These are phyloP conservation scores for Crucibulum laeve DNA, from an alignment of 768 basidiomycete species.

Conservation along the genomic window DNA sequence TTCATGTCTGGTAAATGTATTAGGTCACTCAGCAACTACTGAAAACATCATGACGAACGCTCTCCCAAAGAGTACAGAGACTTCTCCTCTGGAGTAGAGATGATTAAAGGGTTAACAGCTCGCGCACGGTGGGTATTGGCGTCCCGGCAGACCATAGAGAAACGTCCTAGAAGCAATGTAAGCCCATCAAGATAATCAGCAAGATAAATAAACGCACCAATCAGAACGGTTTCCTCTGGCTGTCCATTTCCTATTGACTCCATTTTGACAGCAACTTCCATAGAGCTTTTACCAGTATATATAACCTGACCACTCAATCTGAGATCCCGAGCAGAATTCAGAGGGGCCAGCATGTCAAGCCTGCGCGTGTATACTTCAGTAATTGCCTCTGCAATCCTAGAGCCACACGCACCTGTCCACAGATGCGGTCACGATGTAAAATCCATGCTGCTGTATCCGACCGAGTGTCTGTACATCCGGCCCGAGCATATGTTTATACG, in stretches of 20 bases:
- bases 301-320: slow-evolving; percentile 79
- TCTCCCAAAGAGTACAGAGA: slow-evolving; percentile 63
- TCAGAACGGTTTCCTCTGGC: slow-evolving; percentile 56
- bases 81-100: slow-evolving; percentile 59
- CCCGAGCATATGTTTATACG: slow-evolving; percentile 80
- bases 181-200: neutral
- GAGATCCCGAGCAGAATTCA: slow-evolving; percentile 61
- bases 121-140: slow-evolving; percentile 59
- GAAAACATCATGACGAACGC: neutral
- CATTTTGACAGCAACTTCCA: slow-evolving; percentile 88
- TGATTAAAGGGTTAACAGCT: slow-evolving; percentile 57
- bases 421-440: slow-evolving; percentile 82
- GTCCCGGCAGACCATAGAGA: slow-evolving; percentile 85
- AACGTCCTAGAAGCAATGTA: slow-evolving; percentile 54
- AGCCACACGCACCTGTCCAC: slow-evolving; percentile 56
- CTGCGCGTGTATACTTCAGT: slow-evolving; percentile 22
- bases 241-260: slow-evolving; percentile 50
- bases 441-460: slow-evolving; percentile 55
- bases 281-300: slow-evolving; percentile 69
- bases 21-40: neutral
- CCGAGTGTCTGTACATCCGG: slow-evolving; percentile 53
- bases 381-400: neutral
- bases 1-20: slow-evolving; percentile 47
- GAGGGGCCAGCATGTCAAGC: slow-evolving; percentile 60
- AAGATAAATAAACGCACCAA: slow-evolving; percentile 39